phyloP scores from a whole-genome alignment of 164 flowering plant genomes.

The Berberis vulgaris region DNA sequence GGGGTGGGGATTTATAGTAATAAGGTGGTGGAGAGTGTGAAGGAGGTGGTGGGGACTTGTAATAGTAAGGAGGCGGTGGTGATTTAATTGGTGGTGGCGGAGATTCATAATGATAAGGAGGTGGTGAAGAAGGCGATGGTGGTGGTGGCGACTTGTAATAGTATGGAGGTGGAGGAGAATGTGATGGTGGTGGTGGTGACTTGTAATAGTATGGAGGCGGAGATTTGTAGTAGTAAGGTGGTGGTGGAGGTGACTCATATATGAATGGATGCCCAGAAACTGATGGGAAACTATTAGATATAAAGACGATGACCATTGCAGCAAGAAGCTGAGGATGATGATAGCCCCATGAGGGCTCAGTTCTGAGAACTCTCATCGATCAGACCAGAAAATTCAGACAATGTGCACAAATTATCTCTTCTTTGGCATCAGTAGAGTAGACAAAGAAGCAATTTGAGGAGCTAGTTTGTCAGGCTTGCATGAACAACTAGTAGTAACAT shows the following conservation, averaged over 20 bases:
- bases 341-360: constrained; percentile 8
- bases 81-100: constrained; percentile 28
- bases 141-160: constrained; percentile 35
- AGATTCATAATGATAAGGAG: constrained; percentile 27
- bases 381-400: constrained; percentile 1
- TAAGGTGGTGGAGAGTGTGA: constrained; percentile 30
- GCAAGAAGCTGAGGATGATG: constrained; percentile 5
- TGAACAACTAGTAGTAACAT: too few species aligned
- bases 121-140: constrained; percentile 26
- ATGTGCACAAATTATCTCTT: too few species aligned
- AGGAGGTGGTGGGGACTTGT: constrained; percentile 39
- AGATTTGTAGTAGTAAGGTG: constrained; percentile 11
- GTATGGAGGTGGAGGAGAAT: constrained; percentile 30
- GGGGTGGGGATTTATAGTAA: constrained; percentile 28
- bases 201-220: constrained; percentile 35
- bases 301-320: constrained; percentile 2
- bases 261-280: constrained; percentile 7
- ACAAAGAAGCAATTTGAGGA: too few species aligned
- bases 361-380: constrained; percentile 1
- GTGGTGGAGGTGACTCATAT: constrained; percentile 15
- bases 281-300: constrained; percentile 9
- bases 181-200: constrained; percentile 42
- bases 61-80: constrained; percentile 24
- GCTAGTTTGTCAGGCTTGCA: too few species aligned
- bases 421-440: too few species aligned